Percentiles rank a stretch among this genome's conserved stretches.
Conservation (phyloP, 2,329 filamentous ascomycete species). For the Penicillium italicum region DNA sequence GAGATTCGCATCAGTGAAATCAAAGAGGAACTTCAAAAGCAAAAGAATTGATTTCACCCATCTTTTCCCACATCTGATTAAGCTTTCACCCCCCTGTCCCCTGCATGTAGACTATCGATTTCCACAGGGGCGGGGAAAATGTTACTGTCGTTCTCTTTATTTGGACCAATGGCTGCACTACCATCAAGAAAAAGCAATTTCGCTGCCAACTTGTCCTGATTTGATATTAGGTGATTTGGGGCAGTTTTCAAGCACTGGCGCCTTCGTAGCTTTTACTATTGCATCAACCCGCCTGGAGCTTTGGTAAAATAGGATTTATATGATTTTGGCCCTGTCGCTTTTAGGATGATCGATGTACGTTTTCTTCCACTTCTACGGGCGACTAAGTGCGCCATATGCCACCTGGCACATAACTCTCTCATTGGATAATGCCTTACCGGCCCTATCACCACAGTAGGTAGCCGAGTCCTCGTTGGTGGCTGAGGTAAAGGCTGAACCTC, state of each 20-base stretch:
- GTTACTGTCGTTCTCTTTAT: background rate
- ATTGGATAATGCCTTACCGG: no score
- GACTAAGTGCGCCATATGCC: no score
- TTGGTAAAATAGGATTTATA: background rate
- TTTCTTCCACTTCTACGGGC: background rate
- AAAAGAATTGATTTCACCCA: background rate
- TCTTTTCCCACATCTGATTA: background rate
- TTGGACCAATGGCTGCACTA: background rate
- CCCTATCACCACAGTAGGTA: no score
- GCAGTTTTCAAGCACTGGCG: background rate
- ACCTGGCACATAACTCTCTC: no score
- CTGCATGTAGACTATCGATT: background rate
- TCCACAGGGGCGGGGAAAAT: background rate
- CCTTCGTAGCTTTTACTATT: background rate
- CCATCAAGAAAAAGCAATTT: background rate
- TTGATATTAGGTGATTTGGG: background rate
- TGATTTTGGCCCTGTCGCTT: background rate
- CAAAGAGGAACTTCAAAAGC: background rate
- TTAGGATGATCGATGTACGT: background rate
- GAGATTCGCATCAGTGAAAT: no score
- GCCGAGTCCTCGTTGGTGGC: no score
- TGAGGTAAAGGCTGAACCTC: no score
- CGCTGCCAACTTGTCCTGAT: background rate
- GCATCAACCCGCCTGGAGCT: background rate
- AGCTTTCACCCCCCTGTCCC: background rate